phyloP scores from a whole-genome alignment of 106 monocot species.

The Acorus calamus region DNA sequence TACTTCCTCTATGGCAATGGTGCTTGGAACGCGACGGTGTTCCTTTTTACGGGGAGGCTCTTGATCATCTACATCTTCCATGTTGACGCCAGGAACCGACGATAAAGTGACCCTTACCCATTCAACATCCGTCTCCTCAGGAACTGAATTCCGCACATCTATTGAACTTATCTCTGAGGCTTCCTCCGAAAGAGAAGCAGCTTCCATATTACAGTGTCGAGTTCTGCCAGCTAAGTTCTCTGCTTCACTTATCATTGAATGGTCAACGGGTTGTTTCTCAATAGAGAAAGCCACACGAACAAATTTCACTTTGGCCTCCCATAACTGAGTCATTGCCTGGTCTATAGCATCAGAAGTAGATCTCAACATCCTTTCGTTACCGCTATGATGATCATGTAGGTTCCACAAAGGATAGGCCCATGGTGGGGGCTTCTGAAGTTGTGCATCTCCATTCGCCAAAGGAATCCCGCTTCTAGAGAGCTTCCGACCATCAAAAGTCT shows the following conservation, averaged over 20 bases:
- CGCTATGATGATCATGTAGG: conserved; percentile 44
- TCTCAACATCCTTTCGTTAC: conserved; percentile 63
- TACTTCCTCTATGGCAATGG: conserved; percentile 99
- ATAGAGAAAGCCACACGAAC: conserved; percentile 79
- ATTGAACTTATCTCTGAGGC: conserved; percentile 1
- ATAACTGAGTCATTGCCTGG: conserved; percentile 89
- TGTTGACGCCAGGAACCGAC: conserved; percentile 87
- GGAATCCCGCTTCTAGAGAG: conserved; percentile 86
- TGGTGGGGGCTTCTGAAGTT: conserved; percentile 92
- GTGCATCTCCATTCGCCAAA: conserved; percentile 90
- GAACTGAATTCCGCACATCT: conserved; percentile 16
- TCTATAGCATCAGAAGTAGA: conserved; percentile 96
- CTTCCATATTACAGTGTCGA: conserved; percentile 6
- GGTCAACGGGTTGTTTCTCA: conserved; percentile 27
- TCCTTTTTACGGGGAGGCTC: conserved; percentile 73
- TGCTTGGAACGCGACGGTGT: conserved; percentile 97
- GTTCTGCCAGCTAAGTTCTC: conserved; percentile 11
- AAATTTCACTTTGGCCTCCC: conserved; percentile 96
- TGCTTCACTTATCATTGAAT: conserved; percentile 18
- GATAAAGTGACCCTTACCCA: conserved; percentile 65
- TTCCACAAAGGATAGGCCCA: conserved; percentile 98
- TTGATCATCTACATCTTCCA: conserved; percentile 91
- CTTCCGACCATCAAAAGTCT: conserved; percentile 53
- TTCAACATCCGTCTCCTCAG: conserved; percentile 26
- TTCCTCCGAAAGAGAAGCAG: conserved; percentile 1